Evolutionary conservation across 352 stramenopile species (phyloP).

Genomic region (Phytophthora hybrid): DNA sequence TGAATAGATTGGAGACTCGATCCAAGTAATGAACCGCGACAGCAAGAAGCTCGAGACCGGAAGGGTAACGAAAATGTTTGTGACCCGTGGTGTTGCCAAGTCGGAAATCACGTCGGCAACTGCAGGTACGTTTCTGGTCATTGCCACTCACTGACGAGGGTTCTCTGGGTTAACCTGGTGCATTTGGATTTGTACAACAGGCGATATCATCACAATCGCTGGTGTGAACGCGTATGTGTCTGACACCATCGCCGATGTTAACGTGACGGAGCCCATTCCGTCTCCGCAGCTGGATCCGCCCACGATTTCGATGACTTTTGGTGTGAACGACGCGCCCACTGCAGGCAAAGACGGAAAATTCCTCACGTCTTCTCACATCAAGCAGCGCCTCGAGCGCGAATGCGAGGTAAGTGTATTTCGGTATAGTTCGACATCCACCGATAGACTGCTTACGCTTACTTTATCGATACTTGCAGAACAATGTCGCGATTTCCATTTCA

Average conservation of each 20-base stretch:
- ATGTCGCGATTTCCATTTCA: constrained; percentile 96
- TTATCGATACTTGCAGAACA: constrained; percentile 85
- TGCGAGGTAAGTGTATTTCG: constrained; percentile 66
- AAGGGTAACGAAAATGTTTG: constrained; percentile 91
- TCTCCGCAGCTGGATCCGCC: constrained; percentile 96
- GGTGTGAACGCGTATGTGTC: constrained; percentile 93
- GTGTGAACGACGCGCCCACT: constrained; percentile 97
- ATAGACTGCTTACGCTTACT: constrained; percentile 7
- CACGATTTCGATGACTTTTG: constrained; percentile 98
- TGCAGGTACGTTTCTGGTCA: constrained; percentile 54
- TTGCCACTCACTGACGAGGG: not conserved
- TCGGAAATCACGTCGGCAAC: constrained; percentile 91
- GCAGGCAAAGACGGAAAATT: constrained; percentile 97
- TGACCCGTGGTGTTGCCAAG: constrained; percentile 78
- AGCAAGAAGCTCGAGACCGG: constrained; percentile 82
- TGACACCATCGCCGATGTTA: constrained; percentile 88
- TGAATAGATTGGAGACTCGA: constrained; percentile 80
- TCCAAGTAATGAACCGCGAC: constrained; percentile 91
- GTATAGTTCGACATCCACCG: not conserved
- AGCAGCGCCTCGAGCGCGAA: constrained; percentile 94
- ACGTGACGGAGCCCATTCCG: constrained; percentile 86
- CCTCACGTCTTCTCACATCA: constrained; percentile 96
- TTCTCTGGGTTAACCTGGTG: not conserved
- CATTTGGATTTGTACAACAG: constrained; percentile 42
- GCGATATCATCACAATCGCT: constrained; percentile 98